A percentile compares a stretch with the other conserved stretches of the same genome.
These are phyloP conservation scores for Thalassiosira mediterranea DNA, from an alignment of 352 stramenopile genomes.

Conservation along the genomic window DNA sequence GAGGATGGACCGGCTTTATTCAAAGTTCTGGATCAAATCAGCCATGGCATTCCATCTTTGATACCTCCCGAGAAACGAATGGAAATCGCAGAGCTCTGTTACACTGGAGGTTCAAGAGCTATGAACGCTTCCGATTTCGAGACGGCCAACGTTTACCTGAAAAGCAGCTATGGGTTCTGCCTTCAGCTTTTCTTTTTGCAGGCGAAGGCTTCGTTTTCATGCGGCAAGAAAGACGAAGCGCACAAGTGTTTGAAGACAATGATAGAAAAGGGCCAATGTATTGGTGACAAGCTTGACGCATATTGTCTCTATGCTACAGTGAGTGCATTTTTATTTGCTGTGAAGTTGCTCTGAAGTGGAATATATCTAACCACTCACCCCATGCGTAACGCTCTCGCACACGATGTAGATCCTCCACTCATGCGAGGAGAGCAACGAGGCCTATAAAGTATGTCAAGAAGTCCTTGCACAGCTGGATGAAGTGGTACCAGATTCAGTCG, in stretches of 20 bases:
- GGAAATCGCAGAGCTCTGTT: constrained; percentile 34
- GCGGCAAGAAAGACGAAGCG: constrained; percentile 20
- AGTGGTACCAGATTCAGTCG: constrained; percentile 36
- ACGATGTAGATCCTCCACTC: constrained; percentile 22
- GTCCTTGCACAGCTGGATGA: constrained; percentile 40
- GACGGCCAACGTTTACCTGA: neutral
- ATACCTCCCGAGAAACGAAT: constrained; percentile 5
- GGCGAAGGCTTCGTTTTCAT: constrained; percentile 33
- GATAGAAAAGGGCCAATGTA: constrained; percentile 22
- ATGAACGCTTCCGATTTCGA: neutral
- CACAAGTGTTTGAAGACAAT: constrained; percentile 17
- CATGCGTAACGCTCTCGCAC: neutral
- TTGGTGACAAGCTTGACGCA: constrained; percentile 42
- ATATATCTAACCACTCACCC: neutral
- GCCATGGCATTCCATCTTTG: constrained; percentile 17
- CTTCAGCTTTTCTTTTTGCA: constrained; percentile 24
- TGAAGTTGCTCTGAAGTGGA: neutral
- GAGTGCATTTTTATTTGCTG: constrained; percentile 5
- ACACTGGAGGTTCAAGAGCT: constrained; percentile 12
- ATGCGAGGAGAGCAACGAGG: constrained; percentile 14
- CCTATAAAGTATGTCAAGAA: constrained; percentile 20
- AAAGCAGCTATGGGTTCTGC: constrained; percentile 27
- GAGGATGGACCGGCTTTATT: constrained; percentile 25
- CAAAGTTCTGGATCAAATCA: constrained; percentile 47
- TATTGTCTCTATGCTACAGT: constrained; percentile 33